Base-by-base conservation (phyloP, 1,284 basidiomycete genomes). In the Ganoderma lingzhi region DNA sequence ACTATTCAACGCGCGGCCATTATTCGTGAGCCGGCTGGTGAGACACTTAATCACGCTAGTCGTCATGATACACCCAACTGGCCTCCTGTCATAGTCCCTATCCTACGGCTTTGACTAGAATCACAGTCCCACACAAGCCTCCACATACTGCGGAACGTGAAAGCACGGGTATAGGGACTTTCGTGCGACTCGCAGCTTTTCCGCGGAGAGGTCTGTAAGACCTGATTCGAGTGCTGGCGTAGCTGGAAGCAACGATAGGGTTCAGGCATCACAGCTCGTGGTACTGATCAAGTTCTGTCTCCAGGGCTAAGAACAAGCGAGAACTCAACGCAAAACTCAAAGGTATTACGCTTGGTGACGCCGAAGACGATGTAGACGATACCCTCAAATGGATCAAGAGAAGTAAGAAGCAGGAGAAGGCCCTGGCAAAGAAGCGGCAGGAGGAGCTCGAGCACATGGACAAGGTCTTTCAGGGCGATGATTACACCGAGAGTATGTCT, bases 321-420 rank as follows among this genome's bases (percentile, higher is more conserved):
- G 96, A 98, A 81, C 91, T 98, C 77, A 91, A 94, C 82, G 87
- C 94, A 72, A 93, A 94, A 82, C 90, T 99, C 78, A 93, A 92
- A 81, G 97, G 97, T 74, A 82, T 91, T 74, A 97, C 96, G 66
- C 90, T 99, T 70, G 97, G 93, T 81, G 95, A 95, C 79, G 86
- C 85, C 81, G 92, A 90, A 77, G 88, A 83, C 74, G 90, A 90
- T 75, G 86, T 86, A 79, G 93, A 93, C 76, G 88, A 92, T 74
- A 87, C 95, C 28, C 81, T 94, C 69, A 91, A 91, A 80, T 99
- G 97, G 96, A 86, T 97, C 79, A 97, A 95, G 83, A 87, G 87
- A 79, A 91, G 86, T 76, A 96, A 96, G 84, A 97, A 96, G 83
- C 88, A 87, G 73, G 95, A 96, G 79, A 94, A 93, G 82, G 91